Evolutionary conservation across 1,284 basidiomycete species (phyloP).

Genomic region (Moesziomyces sp.): DNA sequence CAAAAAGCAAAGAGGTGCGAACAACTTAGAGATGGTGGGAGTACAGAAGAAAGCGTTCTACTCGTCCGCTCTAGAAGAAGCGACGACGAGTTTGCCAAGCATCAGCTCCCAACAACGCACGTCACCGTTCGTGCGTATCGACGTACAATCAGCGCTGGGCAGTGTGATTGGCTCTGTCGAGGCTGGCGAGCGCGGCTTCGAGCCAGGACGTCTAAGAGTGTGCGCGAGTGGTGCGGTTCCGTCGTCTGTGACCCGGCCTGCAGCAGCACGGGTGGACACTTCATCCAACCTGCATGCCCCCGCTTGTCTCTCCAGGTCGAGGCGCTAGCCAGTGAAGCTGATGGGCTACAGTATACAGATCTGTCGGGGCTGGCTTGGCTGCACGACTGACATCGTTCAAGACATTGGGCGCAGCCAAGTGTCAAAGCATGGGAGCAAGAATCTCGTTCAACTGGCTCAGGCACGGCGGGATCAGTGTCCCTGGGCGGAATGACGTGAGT

Average conservation of each 20-base stretch:
- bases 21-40: slow-evolving; percentile 41
- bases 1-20: slow-evolving; percentile 28
- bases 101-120: too few relatives aligned
- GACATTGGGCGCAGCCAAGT: neutral
- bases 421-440: slow-evolving; percentile 9
- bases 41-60: slow-evolving; percentile 20
- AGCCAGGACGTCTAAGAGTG: too few relatives aligned
- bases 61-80: neutral
- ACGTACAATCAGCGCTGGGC: too few relatives aligned
- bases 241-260: neutral
- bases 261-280: slow-evolving; percentile 1
- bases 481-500: too few relatives aligned
- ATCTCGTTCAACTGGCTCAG: slow-evolving; percentile 16
- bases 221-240: too few relatives aligned
- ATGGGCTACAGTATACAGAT: too few relatives aligned
- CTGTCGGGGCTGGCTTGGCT: too few relatives aligned
- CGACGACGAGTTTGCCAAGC: neutral
- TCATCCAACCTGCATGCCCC: slow-evolving; percentile 21
- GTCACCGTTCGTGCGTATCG: too few relatives aligned
- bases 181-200: too few relatives aligned
- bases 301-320: too few relatives aligned
- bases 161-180: too few relatives aligned
- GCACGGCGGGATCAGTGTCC: neutral
- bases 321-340: too few relatives aligned
- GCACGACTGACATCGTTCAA: neutral